phyloP scores from a whole-genome alignment of 1,284 basidiomycete species.

The Entoloma clypeatum region DNA sequence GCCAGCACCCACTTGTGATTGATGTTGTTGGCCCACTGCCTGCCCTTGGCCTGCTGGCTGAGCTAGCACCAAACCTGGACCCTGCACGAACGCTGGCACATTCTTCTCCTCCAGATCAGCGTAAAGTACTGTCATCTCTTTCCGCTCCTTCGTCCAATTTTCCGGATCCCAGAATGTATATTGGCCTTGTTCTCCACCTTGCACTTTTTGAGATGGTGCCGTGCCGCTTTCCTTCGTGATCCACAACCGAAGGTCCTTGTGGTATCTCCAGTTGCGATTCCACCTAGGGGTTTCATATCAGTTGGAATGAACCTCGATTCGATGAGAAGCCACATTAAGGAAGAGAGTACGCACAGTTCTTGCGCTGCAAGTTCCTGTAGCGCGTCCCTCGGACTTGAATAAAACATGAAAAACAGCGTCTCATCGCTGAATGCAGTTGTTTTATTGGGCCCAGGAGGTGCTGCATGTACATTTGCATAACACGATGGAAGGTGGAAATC shows the following conservation, averaged over 20 bases:
- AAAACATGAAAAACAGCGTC: constrained; percentile 99
- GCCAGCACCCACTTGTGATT: constrained; percentile 28
- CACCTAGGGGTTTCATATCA: constrained; percentile 54
- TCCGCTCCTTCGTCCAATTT: constrained; percentile 82
- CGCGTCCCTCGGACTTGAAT: constrained; percentile 89
- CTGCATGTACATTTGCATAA: constrained; percentile 87
- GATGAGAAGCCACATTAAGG: constrained; percentile 2
- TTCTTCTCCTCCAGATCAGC: constrained; percentile 84
- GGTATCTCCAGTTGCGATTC: constrained; percentile 97
- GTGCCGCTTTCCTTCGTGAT: constrained; percentile 90
- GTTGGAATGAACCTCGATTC: constrained; percentile 10
- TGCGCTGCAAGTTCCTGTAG: constrained; percentile 94
- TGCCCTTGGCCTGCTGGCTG: constrained; percentile 24
- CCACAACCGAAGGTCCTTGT: constrained; percentile 94
- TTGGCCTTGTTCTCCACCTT: constrained; percentile 84
- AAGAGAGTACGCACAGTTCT: constrained; percentile 71
- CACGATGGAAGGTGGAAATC: constrained; percentile 91
- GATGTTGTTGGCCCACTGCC: constrained; percentile 17
- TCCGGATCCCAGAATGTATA: constrained; percentile 94
- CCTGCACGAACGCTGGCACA: constrained; percentile 55
- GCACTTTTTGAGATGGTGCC: constrained; percentile 80
- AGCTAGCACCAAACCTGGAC: constrained; percentile 49
- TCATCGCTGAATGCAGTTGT: constrained; percentile 92
- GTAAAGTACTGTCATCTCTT: constrained; percentile 86
- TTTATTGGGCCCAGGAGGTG: constrained; percentile 85